Base-by-base conservation (phyloP, 2,329 filamentous ascomycete species). In the Microcyclosporella mali region DNA sequence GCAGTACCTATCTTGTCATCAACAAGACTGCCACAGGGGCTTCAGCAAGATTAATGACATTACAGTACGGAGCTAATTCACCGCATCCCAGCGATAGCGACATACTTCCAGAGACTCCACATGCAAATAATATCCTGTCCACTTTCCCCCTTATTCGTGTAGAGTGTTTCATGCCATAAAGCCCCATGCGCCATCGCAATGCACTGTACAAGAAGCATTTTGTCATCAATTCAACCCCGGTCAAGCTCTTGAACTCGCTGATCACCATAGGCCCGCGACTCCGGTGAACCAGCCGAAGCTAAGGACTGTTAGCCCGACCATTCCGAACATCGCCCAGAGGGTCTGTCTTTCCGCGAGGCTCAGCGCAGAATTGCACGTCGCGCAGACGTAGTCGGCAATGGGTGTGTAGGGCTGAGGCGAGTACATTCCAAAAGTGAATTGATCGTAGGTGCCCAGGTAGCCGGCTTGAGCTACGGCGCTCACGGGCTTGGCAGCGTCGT, bases 371-470 rank as follows among this genome's bases (percentile, higher is more conserved):
- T 66, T 77, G 65, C 79, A 82, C 17, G 75, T 79, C 16, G 74
- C 70, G 60, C 79, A 82, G 10, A 54, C 49, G 30, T 49, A 62
- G 17, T 59, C 67, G 33, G 59, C 54, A 43, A 74, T 66, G 6
- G 72, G 67, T 4, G 68, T 71, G 57, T 77, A 74, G 3, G 67
- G 44, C 60, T 76, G 74, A 32, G 73, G 70, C 18, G 59, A 57
- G 59, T 84, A 84, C 75, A 84, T 80, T 47, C 76, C 80, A 55
- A 84, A 84, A 4, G 61, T 66, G 55, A 73, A 76, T 12, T 71
- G 67, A 43, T 67, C 70, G 56, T 67, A 73, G 2, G 70, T 66
- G 12, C 65, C 68, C 33, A 84, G 60, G 56, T 80, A 71, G 4
- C 81, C 81, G 0, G 79, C 68, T 11, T 58, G 60, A 2, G 78